These are phyloP conservation scores for Trichophyton rubrum DNA, from an alignment of 2,329 filamentous ascomycete genomes.

Conservation along the genomic window DNA sequence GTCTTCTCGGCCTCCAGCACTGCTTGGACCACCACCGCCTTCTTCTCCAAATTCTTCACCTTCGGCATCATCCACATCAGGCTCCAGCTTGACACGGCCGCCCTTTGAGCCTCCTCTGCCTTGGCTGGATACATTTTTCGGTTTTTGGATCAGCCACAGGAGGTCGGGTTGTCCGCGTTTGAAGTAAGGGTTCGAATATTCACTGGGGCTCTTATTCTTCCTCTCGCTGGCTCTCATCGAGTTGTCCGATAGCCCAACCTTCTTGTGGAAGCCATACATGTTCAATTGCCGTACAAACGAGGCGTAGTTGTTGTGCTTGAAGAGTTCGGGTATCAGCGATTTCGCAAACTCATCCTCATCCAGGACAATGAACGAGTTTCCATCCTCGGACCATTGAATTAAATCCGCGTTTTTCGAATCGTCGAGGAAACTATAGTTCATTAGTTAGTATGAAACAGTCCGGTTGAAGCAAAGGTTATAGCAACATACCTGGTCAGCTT, in stretches of 20 bases:
- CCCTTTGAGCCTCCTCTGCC: conserved; percentile 40
- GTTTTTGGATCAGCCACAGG: conserved; percentile 92
- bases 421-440: conserved; percentile 64
- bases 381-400: conserved; percentile 93
- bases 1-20: conserved; percentile 22
- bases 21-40: conserved; percentile 10
- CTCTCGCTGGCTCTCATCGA: conserved; percentile 95
- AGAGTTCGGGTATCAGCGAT: conserved; percentile 60
- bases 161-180: conserved; percentile 83
- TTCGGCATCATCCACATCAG: conserved; percentile 56
- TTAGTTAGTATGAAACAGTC: conserved; percentile 7
- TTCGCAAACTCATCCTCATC: conserved; percentile 85
- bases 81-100: conserved; percentile 39
- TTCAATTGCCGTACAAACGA: conserved; percentile 63
- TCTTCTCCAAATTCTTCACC: conserved; percentile 45
- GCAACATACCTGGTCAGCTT: conserved; percentile 79
- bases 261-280: conserved; percentile 54
- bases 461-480: background rate
- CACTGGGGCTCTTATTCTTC: conserved; percentile 94
- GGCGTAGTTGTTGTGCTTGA: conserved; percentile 70
- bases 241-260: conserved; percentile 84
- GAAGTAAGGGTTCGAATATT: conserved; percentile 96
- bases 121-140: conserved; percentile 56
- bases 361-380: conserved; percentile 89
- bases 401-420: conserved; percentile 85